phyloP scores from a whole-genome alignment of 108 stramenopile species.

The Pseudonitzschia multiseries region DNA sequence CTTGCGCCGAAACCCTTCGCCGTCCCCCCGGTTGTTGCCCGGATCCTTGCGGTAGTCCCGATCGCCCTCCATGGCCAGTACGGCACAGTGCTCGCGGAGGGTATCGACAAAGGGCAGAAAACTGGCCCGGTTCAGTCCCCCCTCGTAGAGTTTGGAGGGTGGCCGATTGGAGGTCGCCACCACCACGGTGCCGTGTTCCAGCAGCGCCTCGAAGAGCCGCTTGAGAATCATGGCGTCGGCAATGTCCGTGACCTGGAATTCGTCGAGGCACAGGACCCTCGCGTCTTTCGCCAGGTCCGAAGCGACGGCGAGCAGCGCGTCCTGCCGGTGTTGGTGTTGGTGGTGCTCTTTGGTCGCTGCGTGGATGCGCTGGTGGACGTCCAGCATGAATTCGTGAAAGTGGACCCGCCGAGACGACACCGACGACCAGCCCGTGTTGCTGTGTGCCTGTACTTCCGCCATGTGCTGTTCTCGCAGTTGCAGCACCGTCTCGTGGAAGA shows the following conservation, averaged over 20 bases:
- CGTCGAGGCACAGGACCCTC: constrained; percentile 26
- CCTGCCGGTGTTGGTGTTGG: neutral
- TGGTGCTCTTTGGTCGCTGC: constrained; percentile 12
- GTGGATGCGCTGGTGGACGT: constrained; percentile 46
- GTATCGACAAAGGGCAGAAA: constrained; percentile 60
- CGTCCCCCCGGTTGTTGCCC: neutral
- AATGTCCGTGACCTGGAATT: constrained; percentile 22
- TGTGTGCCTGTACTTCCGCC: too few relatives aligned
- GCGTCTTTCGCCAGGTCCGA: constrained; percentile 23
- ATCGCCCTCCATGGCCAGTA: constrained; percentile 14
- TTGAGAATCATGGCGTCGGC: constrained; percentile 56
- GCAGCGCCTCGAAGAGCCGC: constrained; percentile 11
- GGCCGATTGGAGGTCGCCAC: constrained; percentile 65
- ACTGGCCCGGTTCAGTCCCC: constrained; percentile 52
- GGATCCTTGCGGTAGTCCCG: constrained; percentile 26
- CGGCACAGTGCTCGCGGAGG: constrained; percentile 14
- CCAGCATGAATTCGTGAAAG: constrained; percentile 55
- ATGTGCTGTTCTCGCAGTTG: too few relatives aligned
- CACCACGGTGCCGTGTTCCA: constrained; percentile 36
- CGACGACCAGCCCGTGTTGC: neutral
- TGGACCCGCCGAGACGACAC: constrained; percentile 20
- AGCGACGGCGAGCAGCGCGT: constrained; percentile 18
- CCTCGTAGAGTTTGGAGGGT: constrained; percentile 48
- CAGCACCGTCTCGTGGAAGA: neutral
- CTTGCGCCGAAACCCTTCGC: too few relatives aligned